Base-by-base conservation (phyloP, 2,329 filamentous ascomycete species). In the Dactylellina sp. region DNA sequence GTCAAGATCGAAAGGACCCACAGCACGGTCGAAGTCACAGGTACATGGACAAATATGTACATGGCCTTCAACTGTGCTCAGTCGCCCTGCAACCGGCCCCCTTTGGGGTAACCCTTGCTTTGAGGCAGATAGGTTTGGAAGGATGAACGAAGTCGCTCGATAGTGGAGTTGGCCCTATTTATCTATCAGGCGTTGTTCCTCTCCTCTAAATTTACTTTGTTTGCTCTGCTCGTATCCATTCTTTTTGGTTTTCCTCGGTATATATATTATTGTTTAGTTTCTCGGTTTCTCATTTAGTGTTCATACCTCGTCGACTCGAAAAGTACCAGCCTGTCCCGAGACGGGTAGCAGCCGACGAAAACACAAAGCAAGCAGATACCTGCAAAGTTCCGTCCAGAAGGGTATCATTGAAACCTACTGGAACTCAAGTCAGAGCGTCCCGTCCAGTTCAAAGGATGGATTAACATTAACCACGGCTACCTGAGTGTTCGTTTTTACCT, bases 71-170 rank as follows among this genome's bases (percentile, higher is more conserved):
- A 39, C 57, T 20, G 49, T 22, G 18, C 40, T 56, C 39, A 0
- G 14, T 16, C 12, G 56, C 32, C 44, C 22, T 37, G 57, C 57
- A 52, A 60, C 16, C 16, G 12, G 32, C 37, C 49, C 60, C 49
- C 42, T 64, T 42, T 32, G 53, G 25, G n/a, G n/a, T 42, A 46
- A 66, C 61, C 61, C 70, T 74, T 74, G 70, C 53, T 49, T 50
- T 46, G 22, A 42, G 46, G 39, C 40, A 60, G 47, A 70, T 53
- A 39, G 39, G 49, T 53, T 37, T 44, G 20, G 50, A 61, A 60
- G 44, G 53, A 62, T 1, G 20, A 55, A 40, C 37, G 37, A 35
- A 55, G 63, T 46, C 63, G 53, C 63, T 46, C 7, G 46, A 57
- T 57, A 57, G 63, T 60, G 53, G 53, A 68, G 63, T 28, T 7